Conservation (phyloP, 805 yeast species). For the Wickerhamomyces alni region DNA sequence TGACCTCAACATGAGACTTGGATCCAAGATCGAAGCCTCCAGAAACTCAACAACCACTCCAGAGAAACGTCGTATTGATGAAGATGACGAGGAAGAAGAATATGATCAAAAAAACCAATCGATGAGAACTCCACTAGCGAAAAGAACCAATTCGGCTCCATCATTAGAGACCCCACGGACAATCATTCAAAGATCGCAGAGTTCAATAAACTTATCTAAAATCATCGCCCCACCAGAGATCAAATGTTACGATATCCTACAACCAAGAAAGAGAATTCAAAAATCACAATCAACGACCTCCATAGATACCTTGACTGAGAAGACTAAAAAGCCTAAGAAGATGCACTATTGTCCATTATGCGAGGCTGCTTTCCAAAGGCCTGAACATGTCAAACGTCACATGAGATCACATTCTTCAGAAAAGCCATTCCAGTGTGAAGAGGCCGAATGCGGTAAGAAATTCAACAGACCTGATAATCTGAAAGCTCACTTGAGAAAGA, state of each 20-base stretch:
- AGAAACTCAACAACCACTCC: neutral
- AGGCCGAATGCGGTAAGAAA: constrained; percentile 54
- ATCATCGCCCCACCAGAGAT: constrained; percentile 34
- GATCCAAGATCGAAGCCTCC: constrained; percentile 15
- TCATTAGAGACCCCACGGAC: neutral
- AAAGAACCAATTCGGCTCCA: constrained; percentile 5
- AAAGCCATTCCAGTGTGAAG: constrained; percentile 61
- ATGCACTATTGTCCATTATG: constrained; percentile 62
- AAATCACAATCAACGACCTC: constrained; percentile 17
- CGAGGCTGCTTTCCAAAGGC: constrained; percentile 56
- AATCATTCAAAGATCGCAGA: constrained; percentile 34
- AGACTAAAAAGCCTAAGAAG: constrained; percentile 38
- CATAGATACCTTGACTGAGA: constrained; percentile 15
- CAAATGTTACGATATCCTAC: constrained; percentile 20
- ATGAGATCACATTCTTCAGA: constrained; percentile 71
- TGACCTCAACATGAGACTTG: constrained; percentile 24
- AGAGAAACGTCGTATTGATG: neutral
- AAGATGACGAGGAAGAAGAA: neutral
- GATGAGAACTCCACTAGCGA: neutral
- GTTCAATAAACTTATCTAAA: constrained; percentile 49
- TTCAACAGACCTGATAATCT: constrained; percentile 73
- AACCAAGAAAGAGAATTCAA: constrained; percentile 17
- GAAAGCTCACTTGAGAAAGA: constrained; percentile 62
- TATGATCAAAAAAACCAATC: neutral
- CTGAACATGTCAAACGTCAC: constrained; percentile 75